phyloP scores from a whole-genome alignment of 768 basidiomycete genomes.

The Crepidotus variabilis region DNA sequence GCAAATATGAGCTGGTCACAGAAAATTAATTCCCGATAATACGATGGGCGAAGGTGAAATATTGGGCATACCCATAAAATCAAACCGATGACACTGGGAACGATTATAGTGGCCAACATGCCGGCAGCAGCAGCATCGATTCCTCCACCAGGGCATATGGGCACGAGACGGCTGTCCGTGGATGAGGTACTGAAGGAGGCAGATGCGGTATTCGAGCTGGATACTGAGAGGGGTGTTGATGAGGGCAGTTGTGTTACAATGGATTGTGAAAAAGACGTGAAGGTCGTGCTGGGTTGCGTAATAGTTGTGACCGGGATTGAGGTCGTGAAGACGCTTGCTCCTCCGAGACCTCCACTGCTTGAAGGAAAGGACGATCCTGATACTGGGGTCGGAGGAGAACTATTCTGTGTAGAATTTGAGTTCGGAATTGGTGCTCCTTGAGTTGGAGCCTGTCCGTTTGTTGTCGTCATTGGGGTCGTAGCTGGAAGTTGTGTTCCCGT shows the following conservation, averaged over 20 bases:
- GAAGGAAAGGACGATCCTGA: constrained; percentile 6
- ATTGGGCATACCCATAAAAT: constrained; percentile 58
- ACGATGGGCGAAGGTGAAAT: constrained; percentile 1
- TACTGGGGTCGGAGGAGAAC: neutral
- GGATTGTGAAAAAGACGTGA: constrained; percentile 36
- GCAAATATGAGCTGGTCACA: constrained; percentile 57
- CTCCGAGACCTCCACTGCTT: constrained; percentile 3
- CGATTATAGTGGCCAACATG: constrained; percentile 50
- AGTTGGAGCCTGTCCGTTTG: neutral
- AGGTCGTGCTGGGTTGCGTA: constrained; percentile 35
- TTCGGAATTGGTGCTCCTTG: neutral
- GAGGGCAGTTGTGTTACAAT: constrained; percentile 24
- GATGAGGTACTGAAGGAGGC: constrained; percentile 22
- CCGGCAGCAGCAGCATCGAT: constrained; percentile 63
- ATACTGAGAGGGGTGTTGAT: constrained; percentile 13
- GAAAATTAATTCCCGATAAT: constrained; percentile 10
- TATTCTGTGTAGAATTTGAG: neutral
- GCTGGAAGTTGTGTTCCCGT: neutral
- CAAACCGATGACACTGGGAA: constrained; percentile 59
- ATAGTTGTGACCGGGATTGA: constrained; percentile 35
- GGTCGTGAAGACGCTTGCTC: constrained; percentile 26
- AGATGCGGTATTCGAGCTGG: constrained; percentile 16
- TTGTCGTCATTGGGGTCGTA: neutral
- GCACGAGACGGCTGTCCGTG: constrained; percentile 18
- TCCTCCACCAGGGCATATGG: constrained; percentile 61